Conservation (phyloP, 108 stramenopile genomes). For the Ochromonas danica region DNA sequence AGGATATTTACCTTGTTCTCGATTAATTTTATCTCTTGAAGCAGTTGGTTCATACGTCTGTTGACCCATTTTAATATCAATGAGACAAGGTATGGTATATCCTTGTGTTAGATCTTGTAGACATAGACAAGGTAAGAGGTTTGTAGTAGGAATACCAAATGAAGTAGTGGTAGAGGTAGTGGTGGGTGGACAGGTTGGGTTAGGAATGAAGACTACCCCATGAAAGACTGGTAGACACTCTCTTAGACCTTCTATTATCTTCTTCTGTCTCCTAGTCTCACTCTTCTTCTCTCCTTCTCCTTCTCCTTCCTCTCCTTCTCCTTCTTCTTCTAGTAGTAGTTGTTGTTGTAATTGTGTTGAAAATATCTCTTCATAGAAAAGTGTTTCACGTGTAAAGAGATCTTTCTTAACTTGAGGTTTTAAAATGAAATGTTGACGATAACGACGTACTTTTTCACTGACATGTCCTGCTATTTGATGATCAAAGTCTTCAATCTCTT, state of each 20-base stretch:
- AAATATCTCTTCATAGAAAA: slow-evolving; percentile 11
- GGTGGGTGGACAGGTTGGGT: no score
- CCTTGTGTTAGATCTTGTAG: neutral
- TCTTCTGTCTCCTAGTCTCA: neutral
- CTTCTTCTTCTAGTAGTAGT: neutral
- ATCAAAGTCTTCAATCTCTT: slow-evolving; percentile 19
- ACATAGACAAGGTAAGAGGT: neutral
- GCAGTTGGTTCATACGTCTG: slow-evolving; percentile 10
- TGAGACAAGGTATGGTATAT: neutral
- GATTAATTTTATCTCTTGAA: neutral
- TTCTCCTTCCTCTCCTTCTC: neutral
- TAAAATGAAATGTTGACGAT: neutral
- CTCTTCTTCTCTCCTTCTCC: neutral
- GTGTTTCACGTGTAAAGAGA: neutral
- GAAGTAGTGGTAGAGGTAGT: no score
- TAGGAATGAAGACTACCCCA: no score
- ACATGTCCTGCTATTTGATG: slow-evolving; percentile 12
- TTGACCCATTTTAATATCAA: slow-evolving; percentile 28
- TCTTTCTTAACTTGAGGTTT: neutral
- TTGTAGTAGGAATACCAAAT: no score
- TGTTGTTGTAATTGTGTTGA: neutral
- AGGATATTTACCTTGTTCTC: neutral
- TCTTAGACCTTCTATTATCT: neutral
- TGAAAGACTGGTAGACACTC: no score
- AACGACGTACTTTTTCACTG: neutral